Evolutionary conservation across 2,329 filamentous ascomycete species (phyloP).

Genomic region (Cyphellophora attinorum): DNA sequence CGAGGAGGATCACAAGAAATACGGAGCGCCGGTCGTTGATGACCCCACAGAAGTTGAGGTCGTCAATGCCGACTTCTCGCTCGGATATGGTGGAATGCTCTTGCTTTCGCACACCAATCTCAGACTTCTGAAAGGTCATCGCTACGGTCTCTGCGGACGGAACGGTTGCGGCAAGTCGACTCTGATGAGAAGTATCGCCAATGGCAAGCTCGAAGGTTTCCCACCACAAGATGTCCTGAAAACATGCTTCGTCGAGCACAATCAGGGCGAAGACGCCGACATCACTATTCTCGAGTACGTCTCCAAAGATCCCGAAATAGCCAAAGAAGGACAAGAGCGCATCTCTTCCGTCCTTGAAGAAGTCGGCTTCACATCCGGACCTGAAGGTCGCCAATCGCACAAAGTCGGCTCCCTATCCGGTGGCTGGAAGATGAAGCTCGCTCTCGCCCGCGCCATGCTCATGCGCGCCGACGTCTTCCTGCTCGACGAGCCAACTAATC

Average conservation of each 20-base stretch:
- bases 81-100: constrained; percentile 96
- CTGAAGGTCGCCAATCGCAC: constrained; percentile 78
- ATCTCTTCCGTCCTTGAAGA: constrained; percentile 78
- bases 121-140: constrained; percentile 86
- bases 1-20: constrained; percentile 79
- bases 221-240: constrained; percentile 83
- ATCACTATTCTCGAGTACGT: constrained; percentile 93
- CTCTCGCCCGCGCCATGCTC: constrained; percentile 90
- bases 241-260: constrained; percentile 98
- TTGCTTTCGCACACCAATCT: constrained; percentile 93
- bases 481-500: constrained; percentile 97
- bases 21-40: constrained; percentile 72
- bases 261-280: constrained; percentile 95
- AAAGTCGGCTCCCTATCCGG: constrained; percentile 91
- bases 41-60: constrained; percentile 92
- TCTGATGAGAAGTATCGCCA: constrained; percentile 91
- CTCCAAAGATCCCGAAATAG: constrained; percentile 77
- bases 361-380: constrained; percentile 86
- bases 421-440: constrained; percentile 99
- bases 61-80: constrained; percentile 94
- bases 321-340: constrained; percentile 65
- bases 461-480: constrained; percentile 93
- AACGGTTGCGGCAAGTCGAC: constrained; percentile 99
- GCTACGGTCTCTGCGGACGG: constrained; percentile 91
- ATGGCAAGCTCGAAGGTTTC: constrained; percentile 94